Evolutionary conservation across 2,329 filamentous ascomycete species (phyloP).

Genomic region (Monosporascus sp.): DNA sequence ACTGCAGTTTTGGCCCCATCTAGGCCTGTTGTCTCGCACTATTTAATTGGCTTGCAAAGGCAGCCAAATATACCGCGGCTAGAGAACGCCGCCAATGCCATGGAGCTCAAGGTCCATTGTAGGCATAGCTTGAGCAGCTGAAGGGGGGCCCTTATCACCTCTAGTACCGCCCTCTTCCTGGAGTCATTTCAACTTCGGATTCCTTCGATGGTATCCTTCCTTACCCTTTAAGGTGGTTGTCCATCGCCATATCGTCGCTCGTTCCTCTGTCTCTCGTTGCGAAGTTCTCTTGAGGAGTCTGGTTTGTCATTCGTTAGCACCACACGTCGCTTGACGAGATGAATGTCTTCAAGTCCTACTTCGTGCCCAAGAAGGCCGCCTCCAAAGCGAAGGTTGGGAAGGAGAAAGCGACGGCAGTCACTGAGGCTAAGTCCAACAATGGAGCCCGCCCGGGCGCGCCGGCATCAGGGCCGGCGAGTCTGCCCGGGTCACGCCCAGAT

Average conservation of each 20-base stretch:
- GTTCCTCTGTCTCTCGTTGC: not conserved
- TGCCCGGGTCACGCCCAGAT: slow-evolving; percentile 10
- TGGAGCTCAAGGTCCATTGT: not conserved
- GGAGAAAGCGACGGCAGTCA: not conserved
- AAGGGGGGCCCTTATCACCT: no score
- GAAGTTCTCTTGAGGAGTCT: not conserved
- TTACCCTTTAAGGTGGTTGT: not conserved
- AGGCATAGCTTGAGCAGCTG: not conserved
- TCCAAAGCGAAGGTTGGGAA: slow-evolving; percentile 15
- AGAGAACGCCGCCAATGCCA: not conserved
- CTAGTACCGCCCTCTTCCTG: not conserved
- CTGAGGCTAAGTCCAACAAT: not conserved
- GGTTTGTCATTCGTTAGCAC: slow-evolving; percentile 1
- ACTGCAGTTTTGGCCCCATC: not conserved
- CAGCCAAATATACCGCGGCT: not conserved
- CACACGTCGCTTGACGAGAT: slow-evolving; percentile 15
- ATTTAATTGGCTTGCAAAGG: not conserved
- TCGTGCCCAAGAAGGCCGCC: slow-evolving; percentile 22
- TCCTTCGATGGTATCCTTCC: not conserved
- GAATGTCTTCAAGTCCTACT: slow-evolving; percentile 29
- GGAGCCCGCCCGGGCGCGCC: slow-evolving; percentile 1
- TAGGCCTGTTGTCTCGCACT: not conserved
- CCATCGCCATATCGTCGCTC: not conserved
- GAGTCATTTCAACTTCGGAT: not conserved
- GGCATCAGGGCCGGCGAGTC: slow-evolving; percentile 2